Conservation (phyloP, 495 filamentous ascomycete genomes). For the Cercophora scortea region DNA sequence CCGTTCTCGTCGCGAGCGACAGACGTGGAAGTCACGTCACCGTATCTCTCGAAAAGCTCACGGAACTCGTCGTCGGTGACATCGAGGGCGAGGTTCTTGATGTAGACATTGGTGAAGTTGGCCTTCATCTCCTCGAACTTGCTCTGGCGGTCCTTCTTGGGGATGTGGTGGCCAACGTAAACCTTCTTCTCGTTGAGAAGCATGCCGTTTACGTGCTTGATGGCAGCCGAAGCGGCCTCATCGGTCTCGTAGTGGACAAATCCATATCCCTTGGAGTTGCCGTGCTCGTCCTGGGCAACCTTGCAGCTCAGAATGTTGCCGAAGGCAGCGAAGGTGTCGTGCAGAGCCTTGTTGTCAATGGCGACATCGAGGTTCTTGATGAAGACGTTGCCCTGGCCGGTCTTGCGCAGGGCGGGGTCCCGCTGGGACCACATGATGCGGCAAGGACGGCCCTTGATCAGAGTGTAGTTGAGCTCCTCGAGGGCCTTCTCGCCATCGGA, state of each 20-base stretch:
- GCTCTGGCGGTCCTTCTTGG: slow-evolving; percentile 99
- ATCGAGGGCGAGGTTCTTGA: slow-evolving; percentile 93
- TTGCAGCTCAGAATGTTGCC: slow-evolving; percentile 99
- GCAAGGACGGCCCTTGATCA: slow-evolving; percentile 98
- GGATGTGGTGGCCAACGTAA: slow-evolving; percentile 97
- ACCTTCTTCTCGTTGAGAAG: slow-evolving; percentile 99
- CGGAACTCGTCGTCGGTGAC: slow-evolving; percentile 92
- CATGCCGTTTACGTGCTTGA: slow-evolving; percentile 99
- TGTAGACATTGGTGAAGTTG: slow-evolving; percentile 99
- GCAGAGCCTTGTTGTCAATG: slow-evolving; percentile 99
- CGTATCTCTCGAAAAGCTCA: slow-evolving; percentile 80
- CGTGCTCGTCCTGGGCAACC: slow-evolving; percentile 94
- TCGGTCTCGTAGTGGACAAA: slow-evolving; percentile 99
- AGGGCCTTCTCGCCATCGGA: slow-evolving; percentile 94
- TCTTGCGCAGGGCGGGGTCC: slow-evolving; percentile 98
- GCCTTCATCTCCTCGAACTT: slow-evolving; percentile 99
- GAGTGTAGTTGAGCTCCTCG: slow-evolving; percentile 98
- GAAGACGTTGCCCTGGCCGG: slow-evolving; percentile 98
- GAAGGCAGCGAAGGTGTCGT: slow-evolving; percentile 98
- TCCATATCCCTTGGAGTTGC: slow-evolving; percentile 94
- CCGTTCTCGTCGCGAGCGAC: slow-evolving; percentile 79
- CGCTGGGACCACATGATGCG: slow-evolving; percentile 99
- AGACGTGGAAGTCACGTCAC: slow-evolving; percentile 92
- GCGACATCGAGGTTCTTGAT: slow-evolving; percentile 99
- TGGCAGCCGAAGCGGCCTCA: slow-evolving; percentile 90